phyloP scores from a whole-genome alignment of 345 rosid species.

The Gynandropsis gynandra region DNA sequence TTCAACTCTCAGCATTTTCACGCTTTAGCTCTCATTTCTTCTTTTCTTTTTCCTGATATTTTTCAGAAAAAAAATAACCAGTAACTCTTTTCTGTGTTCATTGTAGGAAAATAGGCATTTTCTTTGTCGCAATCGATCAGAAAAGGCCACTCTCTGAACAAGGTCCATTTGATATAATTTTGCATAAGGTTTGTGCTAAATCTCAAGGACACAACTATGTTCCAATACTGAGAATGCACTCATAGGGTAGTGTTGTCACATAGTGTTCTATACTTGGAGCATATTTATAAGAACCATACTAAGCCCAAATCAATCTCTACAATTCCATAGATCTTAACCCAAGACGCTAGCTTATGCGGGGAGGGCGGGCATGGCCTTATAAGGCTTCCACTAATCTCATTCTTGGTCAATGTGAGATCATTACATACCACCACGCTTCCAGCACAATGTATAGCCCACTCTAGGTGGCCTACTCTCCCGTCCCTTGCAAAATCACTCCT shows the following conservation, averaged over 20 bases:
- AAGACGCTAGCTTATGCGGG: too few species aligned
- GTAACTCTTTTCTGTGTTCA: constrained; percentile 16
- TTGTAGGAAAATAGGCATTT: constrained; percentile 68
- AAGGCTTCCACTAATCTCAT: too few species aligned
- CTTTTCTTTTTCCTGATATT: background rate
- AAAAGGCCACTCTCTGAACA: constrained; percentile 61
- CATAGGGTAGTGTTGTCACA: constrained; percentile 2
- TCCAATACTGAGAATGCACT: background rate
- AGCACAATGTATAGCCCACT: too few species aligned
- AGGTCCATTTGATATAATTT: constrained; percentile 82
- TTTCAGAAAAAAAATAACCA: constrained; percentile 1
- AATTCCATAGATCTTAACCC: too few species aligned
- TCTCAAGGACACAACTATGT: background rate
- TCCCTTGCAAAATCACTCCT: too few species aligned
- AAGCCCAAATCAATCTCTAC: too few species aligned
- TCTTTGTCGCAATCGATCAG: constrained; percentile 59
- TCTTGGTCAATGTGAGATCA: too few species aligned
- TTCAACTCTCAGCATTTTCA: background rate
- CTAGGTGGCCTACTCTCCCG: too few species aligned
- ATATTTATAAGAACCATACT: too few species aligned
- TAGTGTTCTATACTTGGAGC: constrained; percentile 5
- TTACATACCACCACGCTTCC: too few species aligned
- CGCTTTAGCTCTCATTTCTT: background rate
- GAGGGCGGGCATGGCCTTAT: too few species aligned
- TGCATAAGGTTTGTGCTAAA: constrained; percentile 68